Percentiles rank a stretch among this genome's conserved stretches.
Evolutionary conservation across 139 green algal genomes (phyloP).

Genomic region (Dunaliella primolecta): DNA sequence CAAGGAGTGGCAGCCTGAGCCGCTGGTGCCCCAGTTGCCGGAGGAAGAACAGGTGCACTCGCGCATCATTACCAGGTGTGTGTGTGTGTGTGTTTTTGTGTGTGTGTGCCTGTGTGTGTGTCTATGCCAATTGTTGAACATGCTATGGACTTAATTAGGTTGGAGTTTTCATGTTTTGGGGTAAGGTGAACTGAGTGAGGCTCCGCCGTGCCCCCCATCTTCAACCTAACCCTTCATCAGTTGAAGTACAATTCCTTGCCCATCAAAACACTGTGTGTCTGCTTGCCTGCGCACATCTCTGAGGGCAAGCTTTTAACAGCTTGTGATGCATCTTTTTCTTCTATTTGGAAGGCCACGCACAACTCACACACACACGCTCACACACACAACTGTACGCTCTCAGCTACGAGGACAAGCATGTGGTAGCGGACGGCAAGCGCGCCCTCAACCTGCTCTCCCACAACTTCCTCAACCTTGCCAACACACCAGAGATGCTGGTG

Average conservation of each 20-base stretch:
- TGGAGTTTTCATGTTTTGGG: too few relatives aligned
- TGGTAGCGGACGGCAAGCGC: slow-evolving; percentile 48
- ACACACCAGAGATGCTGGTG: slow-evolving; percentile 17
- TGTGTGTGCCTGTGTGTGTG: slow-evolving; percentile 1
- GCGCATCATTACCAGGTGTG: slow-evolving; percentile 44
- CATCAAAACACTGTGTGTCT: too few relatives aligned
- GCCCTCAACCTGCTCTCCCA: slow-evolving; percentile 76
- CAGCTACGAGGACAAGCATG: slow-evolving; percentile 34
- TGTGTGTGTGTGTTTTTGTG: background rate
- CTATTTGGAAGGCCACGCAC: too few relatives aligned
- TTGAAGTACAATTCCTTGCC: too few relatives aligned
- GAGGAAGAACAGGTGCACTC: slow-evolving; percentile 36
- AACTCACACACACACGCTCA: background rate
- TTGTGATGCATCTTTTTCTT: too few relatives aligned
- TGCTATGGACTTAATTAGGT: too few relatives aligned
- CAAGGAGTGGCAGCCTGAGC: slow-evolving; percentile 85
- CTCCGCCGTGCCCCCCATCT: too few relatives aligned
- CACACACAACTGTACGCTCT: background rate
- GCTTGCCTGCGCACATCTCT: too few relatives aligned
- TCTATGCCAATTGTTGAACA: too few relatives aligned
- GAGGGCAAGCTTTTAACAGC: too few relatives aligned
- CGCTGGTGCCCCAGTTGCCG: slow-evolving; percentile 49
- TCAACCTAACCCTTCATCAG: too few relatives aligned
- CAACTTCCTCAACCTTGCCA: slow-evolving; percentile 87
- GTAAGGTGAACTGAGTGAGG: too few relatives aligned